Conservation (phyloP, 2,329 filamentous ascomycete species). For the Arthrocladium fulminans region DNA sequence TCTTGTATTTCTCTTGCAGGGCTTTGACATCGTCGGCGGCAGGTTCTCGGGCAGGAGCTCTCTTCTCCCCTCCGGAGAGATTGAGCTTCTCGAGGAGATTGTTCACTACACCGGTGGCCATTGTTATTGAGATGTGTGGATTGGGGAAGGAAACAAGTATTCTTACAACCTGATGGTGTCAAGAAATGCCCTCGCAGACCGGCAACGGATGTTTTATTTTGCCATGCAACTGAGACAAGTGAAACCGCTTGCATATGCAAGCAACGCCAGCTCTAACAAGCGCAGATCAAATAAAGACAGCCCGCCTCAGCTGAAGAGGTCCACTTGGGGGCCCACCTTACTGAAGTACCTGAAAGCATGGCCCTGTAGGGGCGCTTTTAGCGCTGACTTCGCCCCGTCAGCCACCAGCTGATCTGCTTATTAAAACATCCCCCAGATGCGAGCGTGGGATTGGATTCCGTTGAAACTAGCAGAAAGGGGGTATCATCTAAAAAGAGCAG, state of each 20-base stretch:
- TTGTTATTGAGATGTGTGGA: slow-evolving; percentile 34
- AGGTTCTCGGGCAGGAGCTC: slow-evolving; percentile 40
- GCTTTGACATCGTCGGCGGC: slow-evolving; percentile 57
- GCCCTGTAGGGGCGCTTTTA: neutral
- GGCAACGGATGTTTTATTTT: neutral
- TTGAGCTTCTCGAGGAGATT: slow-evolving; percentile 42
- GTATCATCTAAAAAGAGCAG: neutral
- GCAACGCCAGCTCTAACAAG: slow-evolving; percentile 1
- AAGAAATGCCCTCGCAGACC: neutral
- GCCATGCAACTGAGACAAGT: slow-evolving; percentile 1
- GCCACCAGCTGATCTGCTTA: neutral
- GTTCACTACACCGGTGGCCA: slow-evolving; percentile 39
- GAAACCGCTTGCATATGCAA: neutral
- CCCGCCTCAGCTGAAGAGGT: neutral
- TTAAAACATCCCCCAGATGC: neutral
- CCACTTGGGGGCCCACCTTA: neutral
- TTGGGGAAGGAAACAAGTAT: slow-evolving; percentile 20
- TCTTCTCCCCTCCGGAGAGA: slow-evolving; percentile 27
- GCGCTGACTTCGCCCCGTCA: neutral
- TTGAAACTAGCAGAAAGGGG: no score
- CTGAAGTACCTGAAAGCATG: no score
- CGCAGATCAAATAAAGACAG: slow-evolving; percentile 1
- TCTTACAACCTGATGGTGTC: neutral
- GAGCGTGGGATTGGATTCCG: neutral
- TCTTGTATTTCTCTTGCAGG: slow-evolving; percentile 63